Evolutionary conservation across 768 basidiomycete species (phyloP).

Genomic region (Rhizopogon rudus): DNA sequence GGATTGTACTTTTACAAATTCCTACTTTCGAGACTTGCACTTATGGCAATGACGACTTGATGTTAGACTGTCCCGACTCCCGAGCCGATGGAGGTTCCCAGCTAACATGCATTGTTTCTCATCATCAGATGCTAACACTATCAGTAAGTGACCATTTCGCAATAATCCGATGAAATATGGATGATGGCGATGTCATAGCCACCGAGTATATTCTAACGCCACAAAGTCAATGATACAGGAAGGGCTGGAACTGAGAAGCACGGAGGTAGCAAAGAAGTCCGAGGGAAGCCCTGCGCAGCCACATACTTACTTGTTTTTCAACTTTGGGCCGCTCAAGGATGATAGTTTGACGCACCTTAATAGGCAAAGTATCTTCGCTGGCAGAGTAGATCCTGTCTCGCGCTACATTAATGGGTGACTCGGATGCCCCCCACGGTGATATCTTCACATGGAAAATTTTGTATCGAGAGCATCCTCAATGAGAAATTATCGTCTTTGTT

Average conservation of each 20-base stretch:
- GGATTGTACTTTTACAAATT: background rate
- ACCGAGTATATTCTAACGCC: constrained; percentile 18
- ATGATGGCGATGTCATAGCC: constrained; percentile 17
- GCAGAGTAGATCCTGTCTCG: background rate
- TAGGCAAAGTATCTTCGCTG: background rate
- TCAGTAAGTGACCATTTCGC: background rate
- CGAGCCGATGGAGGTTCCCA: background rate
- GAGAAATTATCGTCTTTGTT: background rate
- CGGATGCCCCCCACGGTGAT: background rate
- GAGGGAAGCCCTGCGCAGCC: constrained; percentile 27
- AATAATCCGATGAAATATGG: constrained; percentile 1
- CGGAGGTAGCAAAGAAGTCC: constrained; percentile 30
- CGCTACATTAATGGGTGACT: background rate
- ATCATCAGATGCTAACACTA: background rate
- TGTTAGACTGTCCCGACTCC: background rate
- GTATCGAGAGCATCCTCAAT: background rate
- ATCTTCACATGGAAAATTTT: background rate
- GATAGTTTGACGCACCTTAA: background rate
- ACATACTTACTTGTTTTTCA: constrained; percentile 10
- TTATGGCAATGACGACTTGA: background rate
- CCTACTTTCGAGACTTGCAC: background rate
- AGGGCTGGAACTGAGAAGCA: constrained; percentile 22
- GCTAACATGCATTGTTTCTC: background rate
- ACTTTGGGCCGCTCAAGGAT: background rate
- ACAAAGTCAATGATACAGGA: constrained; percentile 21